Base-by-base conservation (phyloP, 1,139 yeast genomes). In the Yamadazyma atlantica region DNA sequence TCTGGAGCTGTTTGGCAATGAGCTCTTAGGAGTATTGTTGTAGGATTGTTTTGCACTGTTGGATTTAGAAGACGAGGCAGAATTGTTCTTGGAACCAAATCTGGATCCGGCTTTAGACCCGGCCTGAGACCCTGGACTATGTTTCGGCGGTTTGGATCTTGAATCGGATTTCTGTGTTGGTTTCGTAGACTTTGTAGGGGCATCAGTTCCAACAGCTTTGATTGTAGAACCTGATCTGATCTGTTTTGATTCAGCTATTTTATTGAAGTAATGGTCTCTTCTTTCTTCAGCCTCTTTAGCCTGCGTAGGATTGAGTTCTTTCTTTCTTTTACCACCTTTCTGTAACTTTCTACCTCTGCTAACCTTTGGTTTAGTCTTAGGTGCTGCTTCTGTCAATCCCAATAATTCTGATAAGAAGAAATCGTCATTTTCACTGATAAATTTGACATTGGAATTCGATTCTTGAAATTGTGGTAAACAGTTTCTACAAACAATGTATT, bases 361-460 rank as follows among this genome's bases (percentile, higher is more conserved):
- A 4, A 48, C 55, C 3, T 35, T 31, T 9, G 48, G 30, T 14
- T 42, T 45, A 17, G 44, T 48, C 30, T 48, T 51, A 7, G 57
- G 48, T 4, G 63, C 52, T 29, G 56, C 51, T 43, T 77, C 82
- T 44, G 69, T 73, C 27, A 78, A 66, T 1, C 81, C 82, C 19
- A 79, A 57, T 25, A 74, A 58, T 26, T 64, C 71, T 34, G 63
- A 69, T 22, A 79, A 55, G 44, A 79, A 79, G 14, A 51, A 60
- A 16, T 74, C 79, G 40, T 72, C 73, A 28, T 62, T 58, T 48
- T 78, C 82, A 40, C 75, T 67, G 1, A 68, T 62, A 45, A 68
- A 68, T 7, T 51, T 44, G 4, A 51, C 42, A 2, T 42, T 40
- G 3, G 49, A 38, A 26, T 40, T 15, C 12, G 33, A 23, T 9